These are phyloP conservation scores for Solanum tarijense DNA, from an alignment of 257 asterid species.

Conservation along the genomic window DNA sequence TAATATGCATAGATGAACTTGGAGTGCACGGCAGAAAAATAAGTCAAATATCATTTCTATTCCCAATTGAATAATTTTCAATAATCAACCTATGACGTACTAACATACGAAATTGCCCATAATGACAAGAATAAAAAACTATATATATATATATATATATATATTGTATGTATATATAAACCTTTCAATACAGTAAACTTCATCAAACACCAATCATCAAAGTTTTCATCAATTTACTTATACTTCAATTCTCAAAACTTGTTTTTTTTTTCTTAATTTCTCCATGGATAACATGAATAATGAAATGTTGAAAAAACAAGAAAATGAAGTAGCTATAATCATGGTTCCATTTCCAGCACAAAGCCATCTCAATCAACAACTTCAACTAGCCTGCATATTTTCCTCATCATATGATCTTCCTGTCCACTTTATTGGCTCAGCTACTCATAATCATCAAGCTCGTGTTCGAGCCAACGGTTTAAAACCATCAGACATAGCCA, in stretches of 20 bases:
- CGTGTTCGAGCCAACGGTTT: slow-evolving; percentile 14
- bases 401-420: slow-evolving; percentile 22
- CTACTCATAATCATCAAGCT: slow-evolving; percentile 42
- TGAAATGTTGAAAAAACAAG: neutral
- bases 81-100: too few relatives aligned
- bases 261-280: too few relatives aligned
- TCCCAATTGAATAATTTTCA: neutral
- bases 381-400: slow-evolving; percentile 28
- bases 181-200: neutral
- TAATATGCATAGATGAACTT: too few relatives aligned
- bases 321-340: neutral
- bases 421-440: slow-evolving; percentile 25
- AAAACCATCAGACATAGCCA: slow-evolving; percentile 10
- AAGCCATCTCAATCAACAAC: slow-evolving; percentile 36
- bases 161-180: neutral
- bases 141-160: neutral
- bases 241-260: neutral
- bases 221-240: neutral
- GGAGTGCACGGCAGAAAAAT: neutral
- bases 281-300: neutral
- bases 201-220: neutral
- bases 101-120: too few relatives aligned
- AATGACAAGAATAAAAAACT: neutral
- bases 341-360: slow-evolving; percentile 23
- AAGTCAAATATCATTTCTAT: neutral